Conservation (phyloP, 2,329 filamentous ascomycete species). For the Akanthomyces dipterigenus region DNA sequence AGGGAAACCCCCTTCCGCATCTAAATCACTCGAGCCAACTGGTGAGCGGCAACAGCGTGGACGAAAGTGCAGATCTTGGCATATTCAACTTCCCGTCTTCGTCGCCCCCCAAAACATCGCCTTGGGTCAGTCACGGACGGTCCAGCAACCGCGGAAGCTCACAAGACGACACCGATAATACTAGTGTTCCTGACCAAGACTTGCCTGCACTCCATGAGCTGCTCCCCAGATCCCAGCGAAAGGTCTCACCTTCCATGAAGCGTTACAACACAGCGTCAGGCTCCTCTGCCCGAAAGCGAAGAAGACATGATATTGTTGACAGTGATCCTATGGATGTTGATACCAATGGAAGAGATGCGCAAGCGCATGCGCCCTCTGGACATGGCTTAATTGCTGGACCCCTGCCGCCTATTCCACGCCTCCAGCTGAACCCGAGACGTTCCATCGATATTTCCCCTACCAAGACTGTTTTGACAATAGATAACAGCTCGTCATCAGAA, state of each 20-base stretch:
- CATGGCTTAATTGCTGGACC: neutral
- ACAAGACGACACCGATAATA: conserved; percentile 29
- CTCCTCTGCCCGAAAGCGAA: conserved; percentile 25
- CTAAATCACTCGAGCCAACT: conserved; percentile 31
- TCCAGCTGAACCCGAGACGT: neutral
- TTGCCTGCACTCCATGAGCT: conserved; percentile 32
- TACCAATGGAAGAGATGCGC: no score
- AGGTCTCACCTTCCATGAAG: conserved; percentile 15
- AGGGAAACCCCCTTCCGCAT: conserved; percentile 29
- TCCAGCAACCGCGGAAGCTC: conserved; percentile 30
- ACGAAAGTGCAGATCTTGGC: conserved; percentile 11
- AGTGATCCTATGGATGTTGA: conserved; percentile 25
- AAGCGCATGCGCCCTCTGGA: neutral
- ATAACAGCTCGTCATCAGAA: neutral
- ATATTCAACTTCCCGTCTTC: conserved; percentile 21
- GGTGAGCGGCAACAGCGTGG: conserved; percentile 15
- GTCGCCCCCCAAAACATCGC: conserved; percentile 24
- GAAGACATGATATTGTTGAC: conserved; percentile 24
- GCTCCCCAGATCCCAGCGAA: conserved; percentile 17
- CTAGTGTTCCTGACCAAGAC: conserved; percentile 31
- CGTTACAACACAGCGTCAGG: conserved; percentile 18
- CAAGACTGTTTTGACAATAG: conserved; percentile 1
- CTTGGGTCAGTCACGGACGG: conserved; percentile 18
- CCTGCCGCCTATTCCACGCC: conserved; percentile 7
- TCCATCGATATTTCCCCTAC: neutral